These are phyloP conservation scores for Lobulomyces angularis DNA, from an alignment of 192 early-diverging fungal species.

Conservation along the genomic window DNA sequence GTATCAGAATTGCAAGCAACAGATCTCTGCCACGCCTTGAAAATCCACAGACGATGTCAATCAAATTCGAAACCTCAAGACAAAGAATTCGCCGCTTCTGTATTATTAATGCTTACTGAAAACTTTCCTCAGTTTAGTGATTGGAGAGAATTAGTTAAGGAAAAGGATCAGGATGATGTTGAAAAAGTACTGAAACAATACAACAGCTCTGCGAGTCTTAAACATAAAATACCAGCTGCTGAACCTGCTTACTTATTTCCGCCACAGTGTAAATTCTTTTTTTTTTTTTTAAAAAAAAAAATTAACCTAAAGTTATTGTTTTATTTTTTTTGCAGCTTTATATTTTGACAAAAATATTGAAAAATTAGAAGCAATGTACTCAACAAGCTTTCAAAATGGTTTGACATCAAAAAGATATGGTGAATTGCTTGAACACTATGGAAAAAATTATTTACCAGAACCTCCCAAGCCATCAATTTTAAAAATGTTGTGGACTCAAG, in stretches of 20 bases:
- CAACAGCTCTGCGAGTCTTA: slow-evolving; percentile 19
- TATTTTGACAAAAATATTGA: slow-evolving; percentile 93
- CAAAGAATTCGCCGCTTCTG: slow-evolving; percentile 60
- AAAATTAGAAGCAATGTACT: slow-evolving; percentile 74
- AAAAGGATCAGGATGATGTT: slow-evolving; percentile 61
- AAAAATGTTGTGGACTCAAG: slow-evolving; percentile 73
- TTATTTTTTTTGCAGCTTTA: slow-evolving; percentile 32
- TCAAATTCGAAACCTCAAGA: slow-evolving; percentile 53
- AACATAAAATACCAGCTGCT: no score
- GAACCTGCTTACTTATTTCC: no score
- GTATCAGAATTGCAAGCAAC: slow-evolving; percentile 64
- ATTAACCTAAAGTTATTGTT: background rate
- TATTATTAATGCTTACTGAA: slow-evolving; percentile 63
- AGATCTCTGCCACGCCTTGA: slow-evolving; percentile 66
- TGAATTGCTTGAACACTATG: slow-evolving; percentile 64
- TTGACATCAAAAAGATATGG: slow-evolving; percentile 43
- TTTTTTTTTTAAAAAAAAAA: background rate
- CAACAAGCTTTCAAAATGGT: slow-evolving; percentile 53
- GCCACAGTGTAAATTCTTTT: slow-evolving; percentile 35
- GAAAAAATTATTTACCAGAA: slow-evolving; percentile 68
- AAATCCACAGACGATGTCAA: slow-evolving; percentile 63
- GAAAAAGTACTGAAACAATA: slow-evolving; percentile 60
- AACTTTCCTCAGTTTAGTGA: slow-evolving; percentile 70
- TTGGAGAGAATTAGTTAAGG: slow-evolving; percentile 83
- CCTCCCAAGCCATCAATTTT: slow-evolving; percentile 54